A percentile compares a stretch with the other conserved stretches of the same genome.
Evolutionary conservation across 75 land plant genomes (phyloP).

Genomic region (Cunninghamia lanceolata): DNA sequence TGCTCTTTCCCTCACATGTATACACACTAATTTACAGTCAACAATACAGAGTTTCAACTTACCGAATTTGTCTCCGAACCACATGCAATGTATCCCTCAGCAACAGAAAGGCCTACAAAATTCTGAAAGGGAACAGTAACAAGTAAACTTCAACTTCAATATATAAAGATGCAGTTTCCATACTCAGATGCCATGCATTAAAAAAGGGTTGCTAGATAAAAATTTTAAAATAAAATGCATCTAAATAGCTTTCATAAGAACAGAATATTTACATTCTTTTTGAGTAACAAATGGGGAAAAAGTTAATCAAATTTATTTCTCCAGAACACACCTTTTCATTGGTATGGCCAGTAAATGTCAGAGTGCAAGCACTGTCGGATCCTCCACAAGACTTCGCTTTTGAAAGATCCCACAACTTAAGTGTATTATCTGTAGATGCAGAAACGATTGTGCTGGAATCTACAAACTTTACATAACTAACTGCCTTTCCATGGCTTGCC

Average conservation of each 20-base stretch:
- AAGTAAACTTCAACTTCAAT: not conserved
- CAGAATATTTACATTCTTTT: not conserved
- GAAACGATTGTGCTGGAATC: constrained; percentile 74
- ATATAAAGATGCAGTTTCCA: not conserved
- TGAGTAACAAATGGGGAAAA: not conserved
- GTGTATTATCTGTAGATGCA: constrained; percentile 90
- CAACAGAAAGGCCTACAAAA: constrained; percentile 86
- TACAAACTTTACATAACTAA: constrained; percentile 85
- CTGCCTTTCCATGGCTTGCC: constrained; percentile 84
- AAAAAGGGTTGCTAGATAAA: not conserved
- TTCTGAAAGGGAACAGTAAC: constrained; percentile 47
- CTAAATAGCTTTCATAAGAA: not conserved
- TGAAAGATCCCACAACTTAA: constrained; percentile 91
- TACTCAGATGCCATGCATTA: not conserved
- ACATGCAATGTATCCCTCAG: constrained; percentile 92
- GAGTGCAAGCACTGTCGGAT: constrained; percentile 60
- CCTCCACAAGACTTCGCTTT: constrained; percentile 40
- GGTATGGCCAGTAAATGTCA: constrained; percentile 80
- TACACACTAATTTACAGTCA: not conserved
- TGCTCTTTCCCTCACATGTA: not conserved
- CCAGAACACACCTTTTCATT: constrained; percentile 79
- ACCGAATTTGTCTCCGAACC: constrained; percentile 98
- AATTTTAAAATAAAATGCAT: not conserved
- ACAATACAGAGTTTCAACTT: not conserved
- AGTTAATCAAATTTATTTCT: not conserved